Base-by-base conservation (phyloP, 352 stramenopile species). In the Pythium grandisporangium region DNA sequence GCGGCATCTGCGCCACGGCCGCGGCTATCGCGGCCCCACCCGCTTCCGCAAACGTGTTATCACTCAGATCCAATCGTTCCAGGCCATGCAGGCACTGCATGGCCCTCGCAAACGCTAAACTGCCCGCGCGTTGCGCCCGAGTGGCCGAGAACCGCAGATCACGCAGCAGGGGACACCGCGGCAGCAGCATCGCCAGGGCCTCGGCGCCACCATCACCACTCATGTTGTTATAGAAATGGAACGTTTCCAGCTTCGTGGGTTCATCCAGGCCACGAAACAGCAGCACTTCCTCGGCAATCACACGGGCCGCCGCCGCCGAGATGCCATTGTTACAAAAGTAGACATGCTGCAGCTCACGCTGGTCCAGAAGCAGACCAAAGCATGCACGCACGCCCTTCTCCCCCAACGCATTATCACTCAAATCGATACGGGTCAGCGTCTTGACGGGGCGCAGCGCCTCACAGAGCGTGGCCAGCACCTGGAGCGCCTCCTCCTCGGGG, bases 211-310 rank as follows among this genome's bases (percentile, higher is more conserved):
- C 84, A 42, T 96, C 82, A 21, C 90, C 94, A 53, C 85, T 97
- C 93, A 98, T 98, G 61, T 98, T 98, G 64, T 98, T 98, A 74
- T 96, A 97, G 44, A 98, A 98, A 62, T 98, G 90, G 55, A 98
- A 88, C 22, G 65, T 93, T 46, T 91, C 64, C 47, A 97, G 78
- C 58, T 85, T 86, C 22, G 83, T 94, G 3, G 77, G 75, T 6
- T 53, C 61, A 45, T 80, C 67, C 0, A 42, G 40, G 19, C 72
- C 74, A 17, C 75, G 66, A 61, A 88, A 93, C 17, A 93, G 61
- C 42, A 96, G 66, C 43, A 97, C 80, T 41, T 95, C 80, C 29
- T 92, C 65, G 8, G 90, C 73, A 33, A 95, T 83, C 29, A 93
- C 76, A 30, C 70, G 84, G 14, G 92, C 93, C 6, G 85, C 83